A percentile compares a stretch with the other conserved stretches of the same genome.
Conservation (phyloP, 257 asterid species). For the Jaltomata sinuosa region DNA sequence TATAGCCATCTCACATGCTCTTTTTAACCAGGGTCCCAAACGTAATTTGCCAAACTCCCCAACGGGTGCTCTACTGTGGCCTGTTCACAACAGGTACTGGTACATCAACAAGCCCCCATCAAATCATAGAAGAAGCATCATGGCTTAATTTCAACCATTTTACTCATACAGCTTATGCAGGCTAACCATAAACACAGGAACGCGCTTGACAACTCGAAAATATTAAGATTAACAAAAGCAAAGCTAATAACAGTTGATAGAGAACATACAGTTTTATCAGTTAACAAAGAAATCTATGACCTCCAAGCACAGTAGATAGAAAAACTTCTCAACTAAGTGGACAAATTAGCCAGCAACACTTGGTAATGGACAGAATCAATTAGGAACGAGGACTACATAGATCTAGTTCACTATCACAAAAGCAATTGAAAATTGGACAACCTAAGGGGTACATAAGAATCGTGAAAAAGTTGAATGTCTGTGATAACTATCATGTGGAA, state of each 20-base stretch:
- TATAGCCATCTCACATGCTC: too few relatives aligned
- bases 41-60: too few relatives aligned
- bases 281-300: not conserved
- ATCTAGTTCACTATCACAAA: not conserved
- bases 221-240: too few relatives aligned
- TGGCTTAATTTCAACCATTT: not conserved
- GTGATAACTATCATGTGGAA: not conserved
- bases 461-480: not conserved
- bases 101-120: too few relatives aligned
- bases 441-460: not conserved
- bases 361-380: not conserved
- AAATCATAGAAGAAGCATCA: not conserved
- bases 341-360: not conserved
- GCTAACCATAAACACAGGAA: not conserved
- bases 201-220: not conserved
- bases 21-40: too few relatives aligned
- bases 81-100: too few relatives aligned
- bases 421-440: not conserved
- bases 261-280: not conserved
- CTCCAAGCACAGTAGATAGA: not conserved
- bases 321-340: not conserved
- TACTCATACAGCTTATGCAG: not conserved
- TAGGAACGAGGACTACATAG: not conserved
- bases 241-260: not conserved
- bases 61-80: too few relatives aligned